Conservation (phyloP, 371 early-diverging fungal genomes). For the Mucor plumbeus region DNA sequence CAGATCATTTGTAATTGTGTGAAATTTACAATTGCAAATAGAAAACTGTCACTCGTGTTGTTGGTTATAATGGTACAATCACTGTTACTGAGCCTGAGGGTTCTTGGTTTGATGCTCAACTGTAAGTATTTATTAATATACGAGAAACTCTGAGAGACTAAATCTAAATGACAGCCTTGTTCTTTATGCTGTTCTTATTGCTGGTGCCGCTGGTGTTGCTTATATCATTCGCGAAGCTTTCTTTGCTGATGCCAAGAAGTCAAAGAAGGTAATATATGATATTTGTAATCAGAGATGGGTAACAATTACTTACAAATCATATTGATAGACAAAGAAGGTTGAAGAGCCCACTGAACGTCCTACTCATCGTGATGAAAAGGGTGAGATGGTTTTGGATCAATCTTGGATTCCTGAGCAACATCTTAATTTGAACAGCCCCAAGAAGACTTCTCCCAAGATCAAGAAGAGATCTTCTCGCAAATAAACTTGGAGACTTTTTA, state of each 20-base stretch:
- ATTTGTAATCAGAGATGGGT: not conserved
- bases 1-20: not conserved
- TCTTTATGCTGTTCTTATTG: conserved; percentile 50
- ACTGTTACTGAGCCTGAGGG: conserved; percentile 52
- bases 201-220: conserved; percentile 47
- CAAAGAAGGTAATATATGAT: conserved; percentile 28
- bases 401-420: conserved; percentile 58
- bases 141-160: not conserved
- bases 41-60: conserved; percentile 44
- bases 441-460: conserved; percentile 46
- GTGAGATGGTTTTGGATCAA: conserved; percentile 56
- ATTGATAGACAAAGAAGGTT: conserved; percentile 37
- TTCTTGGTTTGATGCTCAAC: conserved; percentile 53
- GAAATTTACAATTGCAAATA: conserved; percentile 15
- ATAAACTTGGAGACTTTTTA: conserved; percentile 4
- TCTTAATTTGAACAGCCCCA: conserved; percentile 39
- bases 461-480: conserved; percentile 48
- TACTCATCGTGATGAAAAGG: conserved; percentile 58
- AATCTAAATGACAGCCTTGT: conserved; percentile 32
- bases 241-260: conserved; percentile 43
- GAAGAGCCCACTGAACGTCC: conserved; percentile 38
- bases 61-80: conserved; percentile 50
- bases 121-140: conserved; percentile 38
- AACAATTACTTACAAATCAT: not conserved
- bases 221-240: conserved; percentile 52